These are phyloP conservation scores for Aspergillus wentii DNA, from an alignment of 495 filamentous ascomycete species.

Conservation along the genomic window DNA sequence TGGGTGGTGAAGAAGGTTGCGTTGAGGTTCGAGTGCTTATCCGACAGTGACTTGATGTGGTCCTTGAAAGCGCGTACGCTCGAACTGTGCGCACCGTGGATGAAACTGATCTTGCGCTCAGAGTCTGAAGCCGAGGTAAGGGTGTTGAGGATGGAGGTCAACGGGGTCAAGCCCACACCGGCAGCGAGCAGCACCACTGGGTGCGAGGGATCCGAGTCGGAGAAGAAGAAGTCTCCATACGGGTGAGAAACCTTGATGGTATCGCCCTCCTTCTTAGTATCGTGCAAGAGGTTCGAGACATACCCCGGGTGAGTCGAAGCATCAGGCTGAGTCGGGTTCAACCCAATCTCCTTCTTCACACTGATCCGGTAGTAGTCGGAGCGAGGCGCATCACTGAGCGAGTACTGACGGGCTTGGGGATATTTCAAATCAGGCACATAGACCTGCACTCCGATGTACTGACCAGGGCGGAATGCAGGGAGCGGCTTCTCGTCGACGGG, in stretches of 20 bases:
- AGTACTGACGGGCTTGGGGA: conserved; percentile 67
- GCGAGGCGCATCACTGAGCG: conserved; percentile 57
- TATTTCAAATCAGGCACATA: conserved; percentile 53
- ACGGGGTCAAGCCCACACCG: conserved; percentile 64
- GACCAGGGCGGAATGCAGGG: conserved; percentile 59
- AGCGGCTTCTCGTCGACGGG: conserved; percentile 58
- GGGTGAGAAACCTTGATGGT: conserved; percentile 61
- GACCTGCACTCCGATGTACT: conserved; percentile 62
- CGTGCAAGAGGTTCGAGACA: conserved; percentile 68
- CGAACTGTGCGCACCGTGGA: conserved; percentile 54
- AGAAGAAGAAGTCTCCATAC: conserved; percentile 64
- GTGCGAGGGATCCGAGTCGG: conserved; percentile 25
- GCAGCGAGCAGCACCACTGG: conserved; percentile 65
- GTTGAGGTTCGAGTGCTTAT: conserved; percentile 32
- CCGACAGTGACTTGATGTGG: conserved; percentile 43
- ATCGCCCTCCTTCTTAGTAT: conserved; percentile 53
- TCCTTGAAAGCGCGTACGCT: conserved; percentile 36
- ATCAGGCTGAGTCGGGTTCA: conserved; percentile 35
- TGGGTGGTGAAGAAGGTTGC: conserved; percentile 34
- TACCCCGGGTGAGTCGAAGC: conserved; percentile 50
- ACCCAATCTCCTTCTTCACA: conserved; percentile 60
- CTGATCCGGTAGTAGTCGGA: conserved; percentile 62
- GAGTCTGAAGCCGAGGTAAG: conserved; percentile 31
- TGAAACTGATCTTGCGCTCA: conserved; percentile 50
- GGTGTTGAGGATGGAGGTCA: conserved; percentile 64